A percentile compares a stretch with the other conserved stretches of the same genome.
phyloP scores from a whole-genome alignment of 2,329 filamentous ascomycete genomes.

The Lasiodiplodia citricola region DNA sequence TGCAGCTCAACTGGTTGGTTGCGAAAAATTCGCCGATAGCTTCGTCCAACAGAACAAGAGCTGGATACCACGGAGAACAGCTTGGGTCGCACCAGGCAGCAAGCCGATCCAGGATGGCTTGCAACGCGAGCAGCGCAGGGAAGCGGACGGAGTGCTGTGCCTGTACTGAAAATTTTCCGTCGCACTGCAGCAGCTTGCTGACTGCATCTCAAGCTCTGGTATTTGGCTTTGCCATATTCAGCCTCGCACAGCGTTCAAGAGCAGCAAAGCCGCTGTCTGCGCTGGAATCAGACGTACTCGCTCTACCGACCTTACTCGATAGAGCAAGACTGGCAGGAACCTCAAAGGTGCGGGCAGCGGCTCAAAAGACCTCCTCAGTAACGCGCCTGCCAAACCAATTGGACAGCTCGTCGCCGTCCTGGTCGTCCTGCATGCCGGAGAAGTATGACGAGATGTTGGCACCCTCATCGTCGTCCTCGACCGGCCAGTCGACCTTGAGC shows the following conservation, averaged over 20 bases:
- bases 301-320: neutral
- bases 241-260: neutral
- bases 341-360: neutral
- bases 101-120: neutral
- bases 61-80: neutral
- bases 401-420: constrained; percentile 66
- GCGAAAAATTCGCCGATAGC: neutral
- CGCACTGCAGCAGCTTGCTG: neutral
- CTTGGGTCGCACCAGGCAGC: neutral
- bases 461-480: constrained; percentile 67
- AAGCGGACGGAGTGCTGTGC: neutral
- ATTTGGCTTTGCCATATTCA: neutral
- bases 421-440: constrained; percentile 46
- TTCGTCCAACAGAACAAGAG: neutral
- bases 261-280: neutral
- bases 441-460: constrained; percentile 80
- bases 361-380: constrained; percentile 72
- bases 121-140: neutral
- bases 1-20: too few relatives aligned
- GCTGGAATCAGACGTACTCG: neutral
- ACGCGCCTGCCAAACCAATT: constrained; percentile 83
- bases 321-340: neutral
- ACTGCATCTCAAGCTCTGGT: neutral
- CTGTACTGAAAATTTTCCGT: neutral
- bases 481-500: constrained; percentile 84